A percentile compares a stretch with the other conserved stretches of the same genome.
These are phyloP conservation scores for Cymbopogon citratus DNA, from an alignment of 176 grass and related monocot species.

Conservation along the genomic window DNA sequence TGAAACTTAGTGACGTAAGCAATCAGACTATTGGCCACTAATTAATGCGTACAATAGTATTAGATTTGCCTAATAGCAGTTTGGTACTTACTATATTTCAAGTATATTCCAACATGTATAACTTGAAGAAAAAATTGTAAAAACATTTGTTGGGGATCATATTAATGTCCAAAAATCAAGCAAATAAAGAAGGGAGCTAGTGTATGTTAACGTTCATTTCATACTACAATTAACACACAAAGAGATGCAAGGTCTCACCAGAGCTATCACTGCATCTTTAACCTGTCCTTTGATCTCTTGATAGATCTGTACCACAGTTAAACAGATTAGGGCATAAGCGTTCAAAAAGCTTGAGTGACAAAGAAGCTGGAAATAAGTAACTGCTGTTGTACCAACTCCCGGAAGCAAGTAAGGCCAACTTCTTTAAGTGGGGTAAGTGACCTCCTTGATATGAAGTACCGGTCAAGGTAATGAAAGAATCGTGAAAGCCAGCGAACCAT, in stretches of 20 bases:
- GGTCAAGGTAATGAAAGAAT: constrained; percentile 89
- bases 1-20: background rate
- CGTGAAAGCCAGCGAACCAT: constrained; percentile 92
- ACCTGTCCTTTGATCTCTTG: constrained; percentile 83
- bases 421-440: constrained; percentile 65
- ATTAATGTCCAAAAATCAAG: background rate
- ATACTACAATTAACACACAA: background rate
- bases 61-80: background rate
- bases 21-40: background rate
- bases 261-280: constrained; percentile 73
- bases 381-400: constrained; percentile 48
- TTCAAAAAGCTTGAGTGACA: background rate
- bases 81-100: background rate
- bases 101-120: background rate
- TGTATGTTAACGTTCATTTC: background rate
- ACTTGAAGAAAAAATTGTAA: no score
- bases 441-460: constrained; percentile 74
- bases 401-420: constrained; percentile 80
- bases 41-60: background rate
- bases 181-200: background rate
- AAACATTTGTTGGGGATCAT: background rate
- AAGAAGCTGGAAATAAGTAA: constrained; percentile 6
- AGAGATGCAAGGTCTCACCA: constrained; percentile 49
- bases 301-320: constrained; percentile 55
- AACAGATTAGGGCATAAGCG: background rate